These are phyloP conservation scores for Syzygium jambos DNA, from an alignment of 345 rosid species.

Conservation along the genomic window DNA sequence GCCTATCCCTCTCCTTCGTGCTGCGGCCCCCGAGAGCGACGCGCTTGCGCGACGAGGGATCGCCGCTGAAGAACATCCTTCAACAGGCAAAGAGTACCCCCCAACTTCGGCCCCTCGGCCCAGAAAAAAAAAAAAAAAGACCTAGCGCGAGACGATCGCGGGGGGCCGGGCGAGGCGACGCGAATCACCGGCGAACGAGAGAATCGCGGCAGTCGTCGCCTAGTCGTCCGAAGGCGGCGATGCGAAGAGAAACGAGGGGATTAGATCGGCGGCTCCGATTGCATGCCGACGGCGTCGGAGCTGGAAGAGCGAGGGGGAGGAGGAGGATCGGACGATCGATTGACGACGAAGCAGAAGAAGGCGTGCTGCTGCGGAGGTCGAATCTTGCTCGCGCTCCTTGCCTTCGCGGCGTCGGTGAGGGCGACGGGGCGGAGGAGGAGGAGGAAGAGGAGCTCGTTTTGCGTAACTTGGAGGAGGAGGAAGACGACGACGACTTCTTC, in stretches of 20 bases:
- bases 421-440: neutral
- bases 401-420: neutral
- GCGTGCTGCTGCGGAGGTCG: neutral
- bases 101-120: neutral
- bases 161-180: neutral
- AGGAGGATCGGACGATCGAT: neutral
- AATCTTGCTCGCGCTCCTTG: neutral
- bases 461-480: neutral
- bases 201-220: neutral
- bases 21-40: conserved; percentile 99
- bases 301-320: neutral
- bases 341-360: neutral
- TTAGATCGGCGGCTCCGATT: neutral
- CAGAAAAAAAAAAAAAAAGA: neutral
- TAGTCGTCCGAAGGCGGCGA: neutral
- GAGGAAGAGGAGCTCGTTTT: neutral
- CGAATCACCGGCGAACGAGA: too few species aligned
- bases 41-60: conserved; percentile 85
- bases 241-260: neutral
- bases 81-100: neutral
- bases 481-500: neutral
- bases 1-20: conserved; percentile 87
- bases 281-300: neutral
- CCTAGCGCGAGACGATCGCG: neutral
- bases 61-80: conserved; percentile 86